These are phyloP conservation scores for Suillus subalutaceus DNA, from an alignment of 768 basidiomycete genomes.

Conservation along the genomic window DNA sequence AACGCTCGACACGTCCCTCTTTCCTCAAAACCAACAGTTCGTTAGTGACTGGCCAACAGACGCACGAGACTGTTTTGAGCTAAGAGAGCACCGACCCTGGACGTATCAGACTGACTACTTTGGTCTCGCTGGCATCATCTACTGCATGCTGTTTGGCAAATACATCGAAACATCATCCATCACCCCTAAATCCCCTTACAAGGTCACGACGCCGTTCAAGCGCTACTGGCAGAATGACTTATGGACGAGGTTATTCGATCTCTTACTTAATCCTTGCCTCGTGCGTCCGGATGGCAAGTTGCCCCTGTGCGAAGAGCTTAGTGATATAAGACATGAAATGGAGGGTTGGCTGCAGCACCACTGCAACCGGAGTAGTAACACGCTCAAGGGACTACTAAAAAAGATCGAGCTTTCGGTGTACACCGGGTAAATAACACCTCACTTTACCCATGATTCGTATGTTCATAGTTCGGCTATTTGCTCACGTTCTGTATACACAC, in stretches of 20 bases:
- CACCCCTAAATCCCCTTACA: constrained; percentile 46
- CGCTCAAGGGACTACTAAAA: constrained; percentile 80
- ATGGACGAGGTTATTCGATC: constrained; percentile 83
- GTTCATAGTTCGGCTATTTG: not conserved
- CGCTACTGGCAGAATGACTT: constrained; percentile 94
- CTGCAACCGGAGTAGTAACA: constrained; percentile 82
- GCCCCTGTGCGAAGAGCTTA: constrained; percentile 75
- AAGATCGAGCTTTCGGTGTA: constrained; percentile 68
- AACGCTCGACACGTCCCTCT: constrained; percentile 82
- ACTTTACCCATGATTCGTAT: not conserved
- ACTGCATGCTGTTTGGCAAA: constrained; percentile 96
- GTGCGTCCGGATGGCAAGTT: constrained; percentile 59
- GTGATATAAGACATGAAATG: constrained; percentile 72
- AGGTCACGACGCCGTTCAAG: constrained; percentile 78
- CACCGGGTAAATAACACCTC: constrained; percentile 25
- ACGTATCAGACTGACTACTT: constrained; percentile 96
- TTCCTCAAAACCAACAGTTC: constrained; percentile 79
- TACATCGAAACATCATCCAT: constrained; percentile 82
- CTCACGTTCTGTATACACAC: not conserved
- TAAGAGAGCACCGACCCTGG: constrained; percentile 84
- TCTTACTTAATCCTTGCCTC: constrained; percentile 80
- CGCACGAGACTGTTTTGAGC: constrained; percentile 90
- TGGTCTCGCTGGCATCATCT: constrained; percentile 92
- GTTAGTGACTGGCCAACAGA: constrained; percentile 88
- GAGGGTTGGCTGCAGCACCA: constrained; percentile 85